A percentile compares a stretch with the other conserved stretches of the same genome.
phyloP scores from a whole-genome alignment of 805 yeast genomes.

The Tetrapisispora taiwanensis region DNA sequence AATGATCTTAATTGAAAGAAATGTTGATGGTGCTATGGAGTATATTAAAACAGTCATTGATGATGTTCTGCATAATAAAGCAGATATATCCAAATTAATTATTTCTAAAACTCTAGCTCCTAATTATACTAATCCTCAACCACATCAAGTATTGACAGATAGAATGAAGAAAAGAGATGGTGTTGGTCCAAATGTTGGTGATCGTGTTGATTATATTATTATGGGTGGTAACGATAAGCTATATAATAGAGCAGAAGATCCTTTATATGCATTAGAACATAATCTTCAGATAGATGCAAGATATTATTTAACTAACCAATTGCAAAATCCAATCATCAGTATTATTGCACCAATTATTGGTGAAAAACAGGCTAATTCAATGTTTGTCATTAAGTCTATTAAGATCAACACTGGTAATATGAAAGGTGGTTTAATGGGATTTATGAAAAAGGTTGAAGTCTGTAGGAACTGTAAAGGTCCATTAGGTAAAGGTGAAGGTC shows the following conservation, averaged over 20 bases:
- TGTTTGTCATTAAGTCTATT: slow-evolving; percentile 48
- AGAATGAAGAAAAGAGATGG: slow-evolving; percentile 97
- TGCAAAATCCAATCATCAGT: slow-evolving; percentile 84
- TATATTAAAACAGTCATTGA: slow-evolving; percentile 84
- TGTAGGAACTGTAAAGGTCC: slow-evolving; percentile 88
- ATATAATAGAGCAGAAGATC: slow-evolving; percentile 95
- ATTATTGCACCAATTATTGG: slow-evolving; percentile 94
- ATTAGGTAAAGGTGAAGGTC: slow-evolving; percentile 53
- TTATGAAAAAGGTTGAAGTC: slow-evolving; percentile 78
- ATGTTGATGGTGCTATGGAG: slow-evolving; percentile 72
- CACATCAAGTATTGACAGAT: slow-evolving; percentile 93
- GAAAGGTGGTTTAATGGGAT: slow-evolving; percentile 83
- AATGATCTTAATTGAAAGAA: slow-evolving; percentile 74
- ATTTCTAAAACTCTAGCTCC: slow-evolving; percentile 88
- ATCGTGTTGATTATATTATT: slow-evolving; percentile 95
- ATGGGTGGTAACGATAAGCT: slow-evolving; percentile 73
- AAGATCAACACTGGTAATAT: slow-evolving; percentile 42
- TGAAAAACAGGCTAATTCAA: slow-evolving; percentile 65
- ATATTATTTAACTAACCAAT: slow-evolving; percentile 85
- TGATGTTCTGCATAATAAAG: slow-evolving; percentile 78
- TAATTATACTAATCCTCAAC: slow-evolving; percentile 93
- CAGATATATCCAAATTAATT: slow-evolving; percentile 87
- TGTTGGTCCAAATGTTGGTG: slow-evolving; percentile 93
- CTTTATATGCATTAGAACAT: slow-evolving; percentile 83
- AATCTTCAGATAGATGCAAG: slow-evolving; percentile 90